phyloP scores from a whole-genome alignment of 108 stramenopile species.

The Bacterosira constricta region DNA sequence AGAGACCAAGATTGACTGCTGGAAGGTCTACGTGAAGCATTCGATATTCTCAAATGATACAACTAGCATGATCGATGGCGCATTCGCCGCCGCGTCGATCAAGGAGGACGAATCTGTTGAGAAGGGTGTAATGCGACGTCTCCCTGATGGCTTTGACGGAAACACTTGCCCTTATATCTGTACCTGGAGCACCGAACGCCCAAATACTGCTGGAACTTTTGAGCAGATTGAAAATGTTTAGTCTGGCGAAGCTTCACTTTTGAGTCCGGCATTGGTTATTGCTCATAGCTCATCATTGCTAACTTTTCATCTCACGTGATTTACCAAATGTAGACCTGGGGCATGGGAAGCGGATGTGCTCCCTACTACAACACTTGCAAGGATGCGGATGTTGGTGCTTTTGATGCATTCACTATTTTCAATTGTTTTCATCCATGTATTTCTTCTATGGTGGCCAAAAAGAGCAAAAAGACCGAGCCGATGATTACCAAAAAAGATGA shows the following conservation, averaged over 20 bases:
- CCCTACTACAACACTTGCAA: conserved; percentile 76
- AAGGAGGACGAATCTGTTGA: conserved; percentile 76
- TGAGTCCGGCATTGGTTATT: too few species aligned
- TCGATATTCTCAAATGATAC: conserved; percentile 64
- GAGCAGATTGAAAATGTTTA: too few species aligned
- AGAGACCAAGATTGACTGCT: conserved; percentile 77
- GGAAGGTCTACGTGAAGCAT: conserved; percentile 74
- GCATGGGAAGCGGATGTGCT: conserved; percentile 74
- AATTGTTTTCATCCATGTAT: background rate
- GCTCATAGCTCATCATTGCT: background rate
- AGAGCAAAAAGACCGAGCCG: conserved; percentile 58
- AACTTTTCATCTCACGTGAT: background rate
- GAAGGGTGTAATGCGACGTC: conserved; percentile 77
- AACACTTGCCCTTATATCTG: conserved; percentile 76
- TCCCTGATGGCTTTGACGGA: conserved; percentile 78
- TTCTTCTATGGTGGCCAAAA: background rate
- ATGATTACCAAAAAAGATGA: conserved; percentile 61
- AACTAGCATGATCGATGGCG: conserved; percentile 74
- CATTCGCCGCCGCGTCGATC: conserved; percentile 62
- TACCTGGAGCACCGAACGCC: conserved; percentile 73
- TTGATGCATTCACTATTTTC: too few species aligned
- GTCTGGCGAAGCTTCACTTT: too few species aligned
- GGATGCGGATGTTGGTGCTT: too few species aligned
- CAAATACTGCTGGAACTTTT: too few species aligned
- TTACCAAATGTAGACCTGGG: conserved; percentile 53